Evolutionary conservation across 176 grass and related monocot species (phyloP), one percentile per base, ranked within the genome.

Genomic region (Oryza nivara): DNA sequence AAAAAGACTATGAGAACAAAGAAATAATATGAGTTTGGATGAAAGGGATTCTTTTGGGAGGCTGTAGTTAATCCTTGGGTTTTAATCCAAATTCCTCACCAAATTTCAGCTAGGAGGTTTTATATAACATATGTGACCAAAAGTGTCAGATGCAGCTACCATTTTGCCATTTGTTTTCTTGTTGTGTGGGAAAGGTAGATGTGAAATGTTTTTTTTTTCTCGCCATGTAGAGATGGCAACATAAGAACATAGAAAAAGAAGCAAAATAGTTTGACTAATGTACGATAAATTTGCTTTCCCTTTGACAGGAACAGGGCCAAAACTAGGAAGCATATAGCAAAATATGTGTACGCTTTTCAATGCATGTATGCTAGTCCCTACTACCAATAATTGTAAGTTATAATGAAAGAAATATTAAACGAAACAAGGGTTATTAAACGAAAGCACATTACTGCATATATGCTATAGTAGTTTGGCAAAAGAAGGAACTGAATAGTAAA

Each of bases 1-100:
- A 65, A 71, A 11, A 74, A 61, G 35, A 89, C 15, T 4, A 76
- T 87, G 30, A 48, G 68, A 76, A 52, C 23, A 72, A 25, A 77
- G 1, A 3, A 46, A 26, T 76, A 58, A 47, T 9, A 79, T 7
- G 20, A 15, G n/a, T 63, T 63, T 63, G 8, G 20, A 22, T 22
- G 20, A 61, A 22, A 61, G 56, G 1, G 19, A 10, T 61, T 61
- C 20, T 61, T 20, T 20, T 61, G 7, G 17, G 7, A 61, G 23
- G 23, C 23, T 0, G 23, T 23, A 23, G 23, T 23, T 23, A 23
- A 23, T 60, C 51, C 15, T 56, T n/a, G 56, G 56, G 10, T n/a
- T 60, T 61, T 22, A 61, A 9, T 20, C 16, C 20, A 61, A 61
- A 9, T 61, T 6, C 8, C 20, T 8, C n/a, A 16, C 4, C 17